A percentile compares a stretch with the other conserved stretches of the same genome.
Evolutionary conservation across 139 green algal genomes (phyloP).

Genomic region (Tetraselmis striata): DNA sequence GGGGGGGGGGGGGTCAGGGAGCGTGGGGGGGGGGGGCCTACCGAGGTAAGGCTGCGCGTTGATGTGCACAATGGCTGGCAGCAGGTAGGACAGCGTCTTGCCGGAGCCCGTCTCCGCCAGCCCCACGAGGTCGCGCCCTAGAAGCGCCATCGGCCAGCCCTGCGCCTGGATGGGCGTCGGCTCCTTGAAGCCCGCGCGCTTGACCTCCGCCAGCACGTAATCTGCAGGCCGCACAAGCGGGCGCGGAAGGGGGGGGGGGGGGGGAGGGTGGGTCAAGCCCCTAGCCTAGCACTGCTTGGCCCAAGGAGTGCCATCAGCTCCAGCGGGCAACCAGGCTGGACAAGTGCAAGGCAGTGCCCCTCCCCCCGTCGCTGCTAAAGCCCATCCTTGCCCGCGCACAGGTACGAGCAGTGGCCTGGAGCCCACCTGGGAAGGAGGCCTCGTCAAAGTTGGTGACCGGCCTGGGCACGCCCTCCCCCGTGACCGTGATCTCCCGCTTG

Average conservation of each 20-base stretch:
- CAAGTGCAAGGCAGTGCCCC: no score
- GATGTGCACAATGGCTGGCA: constrained; percentile 86
- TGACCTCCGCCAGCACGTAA: constrained; percentile 81
- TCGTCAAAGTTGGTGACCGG: constrained; percentile 66
- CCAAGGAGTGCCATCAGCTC: background rate
- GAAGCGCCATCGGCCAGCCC: constrained; percentile 85
- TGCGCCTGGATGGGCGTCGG: constrained; percentile 84
- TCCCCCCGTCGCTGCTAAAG: no score
- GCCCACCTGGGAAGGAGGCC: constrained; percentile 63
- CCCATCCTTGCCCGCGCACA: no score
- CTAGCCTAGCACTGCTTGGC: background rate
- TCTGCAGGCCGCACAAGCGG: no score
- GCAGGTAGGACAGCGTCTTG: constrained; percentile 85
- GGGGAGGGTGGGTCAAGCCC: background rate
- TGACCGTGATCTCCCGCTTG: constrained; percentile 51
- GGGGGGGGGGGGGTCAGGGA: no score
- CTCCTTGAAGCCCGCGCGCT: constrained; percentile 68
- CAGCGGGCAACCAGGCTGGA: no score
- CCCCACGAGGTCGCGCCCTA: constrained; percentile 76
- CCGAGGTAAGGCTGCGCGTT: constrained; percentile 86
- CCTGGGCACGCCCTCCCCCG: constrained; percentile 57
- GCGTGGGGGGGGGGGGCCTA: constrained; percentile 16
- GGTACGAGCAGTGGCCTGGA: no score
- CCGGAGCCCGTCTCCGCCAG: constrained; percentile 84
- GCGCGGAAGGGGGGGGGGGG: no score